Evolutionary conservation across 331 rosid species (phyloP).

Genomic region (Rhamnella rubrinervis): DNA sequence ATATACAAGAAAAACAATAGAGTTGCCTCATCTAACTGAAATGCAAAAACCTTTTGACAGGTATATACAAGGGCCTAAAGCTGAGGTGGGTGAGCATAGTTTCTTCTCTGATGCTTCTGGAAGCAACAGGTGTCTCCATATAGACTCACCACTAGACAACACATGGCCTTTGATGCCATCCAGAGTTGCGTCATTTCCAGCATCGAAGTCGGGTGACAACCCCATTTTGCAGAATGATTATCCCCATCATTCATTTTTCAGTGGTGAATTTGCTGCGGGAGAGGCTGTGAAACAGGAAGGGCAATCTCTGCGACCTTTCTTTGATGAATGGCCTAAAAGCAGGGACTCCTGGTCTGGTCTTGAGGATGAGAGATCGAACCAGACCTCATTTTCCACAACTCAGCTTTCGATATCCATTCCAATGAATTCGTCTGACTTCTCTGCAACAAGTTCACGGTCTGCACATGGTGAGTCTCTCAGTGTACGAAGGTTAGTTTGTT

Average conservation of each 20-base stretch:
- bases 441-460: conserved; percentile 54
- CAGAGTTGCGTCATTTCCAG: conserved; percentile 46
- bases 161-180: conserved; percentile 61
- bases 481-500: not conserved
- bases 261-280: conserved; percentile 41
- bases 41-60: conserved; percentile 27
- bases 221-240: conserved; percentile 47
- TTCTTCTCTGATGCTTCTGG: conserved; percentile 61
- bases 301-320: conserved; percentile 55
- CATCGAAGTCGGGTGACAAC: conserved; percentile 45
- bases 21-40: not conserved
- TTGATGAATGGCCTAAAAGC: conserved; percentile 62
- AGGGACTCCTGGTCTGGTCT: conserved; percentile 65
- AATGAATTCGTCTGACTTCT: conserved; percentile 61
- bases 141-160: conserved; percentile 51
- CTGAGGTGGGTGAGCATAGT: conserved; percentile 60
- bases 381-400: conserved; percentile 64
- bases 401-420: conserved; percentile 83
- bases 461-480: conserved; percentile 53
- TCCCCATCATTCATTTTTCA: conserved; percentile 55
- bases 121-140: conserved; percentile 50
- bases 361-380: conserved; percentile 65
- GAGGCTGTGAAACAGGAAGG: conserved; percentile 51
- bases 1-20: not conserved
- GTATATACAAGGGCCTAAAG: conserved; percentile 65